Evolutionary conservation across 441 rosid genomes (phyloP).

Genomic region (Viola pubescens): DNA sequence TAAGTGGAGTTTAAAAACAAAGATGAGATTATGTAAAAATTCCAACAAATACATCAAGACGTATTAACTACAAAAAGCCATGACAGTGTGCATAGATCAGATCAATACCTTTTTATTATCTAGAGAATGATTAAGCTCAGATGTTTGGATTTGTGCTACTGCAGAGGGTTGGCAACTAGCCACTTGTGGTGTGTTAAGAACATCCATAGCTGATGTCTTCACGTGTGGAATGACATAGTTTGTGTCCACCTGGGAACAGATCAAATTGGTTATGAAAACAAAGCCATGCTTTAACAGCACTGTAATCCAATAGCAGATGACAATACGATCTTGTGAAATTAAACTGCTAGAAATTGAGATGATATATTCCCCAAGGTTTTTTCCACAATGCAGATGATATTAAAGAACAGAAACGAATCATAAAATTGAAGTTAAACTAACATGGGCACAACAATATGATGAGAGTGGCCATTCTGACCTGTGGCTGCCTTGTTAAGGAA

Average conservation of each 20-base stretch:
- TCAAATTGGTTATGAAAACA: neutral
- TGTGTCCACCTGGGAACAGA: slow-evolving; percentile 37
- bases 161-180: slow-evolving; percentile 36
- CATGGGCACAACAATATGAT: neutral
- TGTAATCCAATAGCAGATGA: neutral
- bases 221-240: slow-evolving; percentile 27
- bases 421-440: neutral
- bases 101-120: slow-evolving; percentile 48
- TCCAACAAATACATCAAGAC: slow-evolving; percentile 30
- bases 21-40: slow-evolving; percentile 14
- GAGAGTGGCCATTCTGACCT: slow-evolving; percentile 20
- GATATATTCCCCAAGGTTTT: neutral
- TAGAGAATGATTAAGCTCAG: slow-evolving; percentile 39
- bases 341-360: neutral
- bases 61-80: neutral
- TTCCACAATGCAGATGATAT: too few relatives aligned
- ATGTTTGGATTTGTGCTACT: slow-evolving; percentile 33
- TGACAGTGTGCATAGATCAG: neutral
- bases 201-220: slow-evolving; percentile 31
- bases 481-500: slow-evolving; percentile 37
- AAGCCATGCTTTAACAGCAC: neutral
- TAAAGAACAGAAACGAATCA: neutral
- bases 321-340: neutral
- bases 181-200: slow-evolving; percentile 34
- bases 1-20: slow-evolving; percentile 2